A percentile compares a stretch with the other conserved stretches of the same genome.
phyloP scores from a whole-genome alignment of 768 basidiomycete species.

The Calocybe gangraenosa region DNA sequence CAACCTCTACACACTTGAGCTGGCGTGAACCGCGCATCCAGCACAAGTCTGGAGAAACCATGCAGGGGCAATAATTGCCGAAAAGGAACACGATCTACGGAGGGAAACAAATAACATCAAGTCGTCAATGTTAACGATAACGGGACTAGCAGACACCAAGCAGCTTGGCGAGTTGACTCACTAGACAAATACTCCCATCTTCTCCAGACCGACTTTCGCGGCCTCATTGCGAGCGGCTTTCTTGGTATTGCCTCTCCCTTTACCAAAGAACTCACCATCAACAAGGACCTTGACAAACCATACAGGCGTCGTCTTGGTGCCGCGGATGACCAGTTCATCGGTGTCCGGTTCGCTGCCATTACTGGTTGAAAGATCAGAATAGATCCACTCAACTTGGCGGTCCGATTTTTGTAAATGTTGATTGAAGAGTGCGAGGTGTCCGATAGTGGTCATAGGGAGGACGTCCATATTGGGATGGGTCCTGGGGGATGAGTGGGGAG shows the following conservation, averaged over 20 bases:
- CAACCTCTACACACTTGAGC: conserved; percentile 61
- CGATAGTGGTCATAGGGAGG: conserved; percentile 31
- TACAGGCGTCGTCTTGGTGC: conserved; percentile 66
- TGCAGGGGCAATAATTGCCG: conserved; percentile 28
- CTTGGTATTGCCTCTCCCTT: conserved; percentile 70
- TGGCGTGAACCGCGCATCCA: conserved; percentile 37
- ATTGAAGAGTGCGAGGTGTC: conserved; percentile 79
- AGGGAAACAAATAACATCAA: neutral
- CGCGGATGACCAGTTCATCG: conserved; percentile 24
- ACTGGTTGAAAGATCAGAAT: conserved; percentile 33
- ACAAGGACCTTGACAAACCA: conserved; percentile 69
- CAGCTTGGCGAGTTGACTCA: conserved; percentile 23
- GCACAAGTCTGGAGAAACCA: conserved; percentile 56
- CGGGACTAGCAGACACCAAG: too few relatives aligned
- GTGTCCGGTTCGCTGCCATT: conserved; percentile 18
- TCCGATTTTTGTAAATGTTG: conserved; percentile 62
- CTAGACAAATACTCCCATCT: conserved; percentile 53
- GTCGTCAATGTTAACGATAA: too few relatives aligned
- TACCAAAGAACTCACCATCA: conserved; percentile 54
- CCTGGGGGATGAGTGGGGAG: conserved; percentile 19
- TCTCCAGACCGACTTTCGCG: conserved; percentile 66
- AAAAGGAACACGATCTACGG: neutral
- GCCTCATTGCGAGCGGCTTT: conserved; percentile 79
- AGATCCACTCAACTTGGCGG: conserved; percentile 67
- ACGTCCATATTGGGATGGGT: conserved; percentile 15